Conservation (phyloP, 108 stramenopile species). For the Cyclotella choctawhatcheeana region DNA sequence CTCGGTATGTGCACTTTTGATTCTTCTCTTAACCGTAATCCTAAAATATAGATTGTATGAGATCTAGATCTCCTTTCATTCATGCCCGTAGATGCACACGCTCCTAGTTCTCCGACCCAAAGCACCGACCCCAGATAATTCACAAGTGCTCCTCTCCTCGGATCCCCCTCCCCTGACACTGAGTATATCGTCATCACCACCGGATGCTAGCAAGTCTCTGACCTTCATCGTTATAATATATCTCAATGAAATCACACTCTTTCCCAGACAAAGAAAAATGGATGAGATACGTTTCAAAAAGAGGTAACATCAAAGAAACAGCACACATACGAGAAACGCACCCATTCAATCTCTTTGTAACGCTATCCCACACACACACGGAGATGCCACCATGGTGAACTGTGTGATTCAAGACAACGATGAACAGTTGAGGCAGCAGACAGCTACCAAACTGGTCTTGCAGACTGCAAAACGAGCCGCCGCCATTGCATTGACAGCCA, state of each 20-base stretch:
- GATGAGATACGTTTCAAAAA: too few species aligned
- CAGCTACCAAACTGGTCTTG: too few species aligned
- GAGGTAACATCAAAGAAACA: too few species aligned
- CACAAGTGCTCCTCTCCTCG: slow-evolving; percentile 94
- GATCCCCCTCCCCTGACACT: slow-evolving; percentile 94
- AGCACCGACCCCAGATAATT: slow-evolving; percentile 80
- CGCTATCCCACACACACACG: too few species aligned
- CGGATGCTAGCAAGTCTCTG: slow-evolving; percentile 85
- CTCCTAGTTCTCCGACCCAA: slow-evolving; percentile 83
- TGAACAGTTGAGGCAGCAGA: too few species aligned
- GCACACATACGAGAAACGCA: slow-evolving; percentile 38
- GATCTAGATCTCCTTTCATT: slow-evolving; percentile 96
- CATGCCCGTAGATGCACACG: slow-evolving; percentile 94
- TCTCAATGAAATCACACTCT: slow-evolving; percentile 98
- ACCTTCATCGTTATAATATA: slow-evolving; percentile 99
- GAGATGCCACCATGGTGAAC: too few species aligned
- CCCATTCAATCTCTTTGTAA: slow-evolving; percentile 94
- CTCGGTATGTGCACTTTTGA: slow-evolving; percentile 39
- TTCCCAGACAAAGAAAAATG: too few species aligned
- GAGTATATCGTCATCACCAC: slow-evolving; percentile 48
- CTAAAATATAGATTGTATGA: slow-evolving; percentile 97
- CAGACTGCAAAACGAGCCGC: too few species aligned
- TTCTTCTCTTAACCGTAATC: slow-evolving; percentile 91
- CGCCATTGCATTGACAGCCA: too few species aligned
- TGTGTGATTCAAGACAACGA: too few species aligned